Evolutionary conservation across 108 stramenopile species (phyloP), one percentile per base, ranked within the genome.

Genomic region (Cyclotella cryptica): DNA sequence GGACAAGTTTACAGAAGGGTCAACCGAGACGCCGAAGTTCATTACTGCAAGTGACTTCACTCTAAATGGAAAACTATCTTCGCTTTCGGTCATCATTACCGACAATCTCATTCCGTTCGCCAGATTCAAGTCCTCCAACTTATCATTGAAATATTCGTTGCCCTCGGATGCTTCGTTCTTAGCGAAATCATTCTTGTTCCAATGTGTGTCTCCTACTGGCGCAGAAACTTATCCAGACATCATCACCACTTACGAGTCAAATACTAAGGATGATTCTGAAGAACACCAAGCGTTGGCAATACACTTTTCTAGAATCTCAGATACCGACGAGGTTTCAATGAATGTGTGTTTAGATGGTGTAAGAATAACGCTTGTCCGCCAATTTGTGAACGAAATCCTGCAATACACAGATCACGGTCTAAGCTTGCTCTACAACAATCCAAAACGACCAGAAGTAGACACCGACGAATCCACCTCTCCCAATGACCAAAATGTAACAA

Each of bases 381-480:
- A 87, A 65, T 88, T 84, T 63, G 43, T 91, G 24, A 75, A 86
- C 46, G 92, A 93, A 52, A 41, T 89, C n/a, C n/a, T 84, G 11
- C 90, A 93, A n/a, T 93, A 82, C 60, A 74, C 88, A 12, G 51
- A 83, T 0, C 85, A 90, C 64, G 92, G 92, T 10, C 39, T 90
- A 30, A 89, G 89, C 14, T 59, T 72, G 17, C 55, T 90, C 53
- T 78, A 47, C n/a, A 53, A 47, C n/a, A 53, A 46, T 6, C 0
- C 22, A n/a, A 52, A 80, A 77, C 49, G 71, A 73, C 47, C 82
- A 7, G 28, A 78, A 14, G 79, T 66, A 26, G 69, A 79, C 26
- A 58, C 60, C 3, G 24, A 57, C 18, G 29, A 67, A 1, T n/a
- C 10, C 45, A 57, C 55, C 44, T 82, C 79, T 53, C 70, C 83